phyloP scores from a whole-genome alignment of 805 yeast genomes.

The Danielozyma ontarioensis region DNA sequence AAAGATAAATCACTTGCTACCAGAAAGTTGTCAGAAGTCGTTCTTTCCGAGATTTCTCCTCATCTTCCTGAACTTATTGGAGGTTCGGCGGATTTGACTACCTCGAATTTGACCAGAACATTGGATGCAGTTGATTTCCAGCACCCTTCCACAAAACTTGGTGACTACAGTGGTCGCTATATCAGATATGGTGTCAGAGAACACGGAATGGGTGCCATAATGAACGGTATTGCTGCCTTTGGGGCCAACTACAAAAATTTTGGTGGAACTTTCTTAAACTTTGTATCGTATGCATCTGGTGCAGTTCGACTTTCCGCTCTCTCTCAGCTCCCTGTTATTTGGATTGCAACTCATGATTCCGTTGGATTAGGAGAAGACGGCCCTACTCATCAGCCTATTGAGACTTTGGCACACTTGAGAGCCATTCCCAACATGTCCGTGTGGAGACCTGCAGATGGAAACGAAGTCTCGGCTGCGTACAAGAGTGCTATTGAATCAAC shows the following conservation, averaged over 20 bases:
- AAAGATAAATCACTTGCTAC: constrained; percentile 17
- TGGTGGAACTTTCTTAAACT: constrained; percentile 19
- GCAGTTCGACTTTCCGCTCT: constrained; percentile 17
- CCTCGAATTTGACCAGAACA: constrained; percentile 17
- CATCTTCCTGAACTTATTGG: constrained; percentile 14
- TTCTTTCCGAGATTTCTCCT: constrained; percentile 10
- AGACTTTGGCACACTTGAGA: constrained; percentile 19
- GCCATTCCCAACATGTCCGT: constrained; percentile 17
- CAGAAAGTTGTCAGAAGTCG: constrained; percentile 17
- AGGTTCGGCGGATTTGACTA: constrained; percentile 18
- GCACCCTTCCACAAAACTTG: constrained; percentile 13
- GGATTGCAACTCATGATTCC: constrained; percentile 19
- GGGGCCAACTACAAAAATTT: constrained; percentile 17
- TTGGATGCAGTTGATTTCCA: constrained; percentile 15
- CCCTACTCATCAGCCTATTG: constrained; percentile 18
- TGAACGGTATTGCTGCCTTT: constrained; percentile 17
- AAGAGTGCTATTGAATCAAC: constrained; percentile 14
- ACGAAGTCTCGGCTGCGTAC: constrained; percentile 17
- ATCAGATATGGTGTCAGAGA: constrained; percentile 18
- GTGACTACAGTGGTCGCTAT: constrained; percentile 15
- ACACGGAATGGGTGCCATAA: constrained; percentile 20
- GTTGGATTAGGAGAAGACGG: constrained; percentile 19
- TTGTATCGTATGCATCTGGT: constrained; percentile 17
- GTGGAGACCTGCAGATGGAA: constrained; percentile 20
- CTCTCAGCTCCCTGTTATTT: constrained; percentile 15